Percentiles rank a stretch among this genome's conserved stretches.
Conservation (phyloP, 2,329 filamentous ascomycete species). For the Phialophora chinensis region DNA sequence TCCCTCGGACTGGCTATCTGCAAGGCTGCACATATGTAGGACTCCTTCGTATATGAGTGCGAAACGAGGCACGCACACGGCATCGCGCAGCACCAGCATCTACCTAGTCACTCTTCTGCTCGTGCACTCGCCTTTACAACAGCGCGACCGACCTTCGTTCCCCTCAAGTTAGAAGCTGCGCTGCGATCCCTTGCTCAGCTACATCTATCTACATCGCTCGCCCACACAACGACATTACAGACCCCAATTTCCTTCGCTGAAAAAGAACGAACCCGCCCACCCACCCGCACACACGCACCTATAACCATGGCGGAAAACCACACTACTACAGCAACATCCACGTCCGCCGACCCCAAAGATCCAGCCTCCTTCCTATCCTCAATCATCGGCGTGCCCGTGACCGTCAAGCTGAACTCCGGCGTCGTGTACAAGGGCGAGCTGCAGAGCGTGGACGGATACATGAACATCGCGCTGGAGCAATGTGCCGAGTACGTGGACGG, state of each 20-base stretch:
- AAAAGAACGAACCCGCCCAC: not conserved
- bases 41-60: too few relatives aligned
- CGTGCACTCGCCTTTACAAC: too few relatives aligned
- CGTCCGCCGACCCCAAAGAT: slow-evolving; percentile 63
- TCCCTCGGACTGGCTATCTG: too few relatives aligned
- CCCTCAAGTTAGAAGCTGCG: too few relatives aligned
- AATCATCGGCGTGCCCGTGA: slow-evolving; percentile 92
- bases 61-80: too few relatives aligned
- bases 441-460: slow-evolving; percentile 97
- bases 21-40: too few relatives aligned
- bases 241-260: not conserved
- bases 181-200: too few relatives aligned
- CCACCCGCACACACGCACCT: not conserved
- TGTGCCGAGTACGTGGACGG: slow-evolving; percentile 91
- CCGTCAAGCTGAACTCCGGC: slow-evolving; percentile 97
- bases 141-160: too few relatives aligned
- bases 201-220: too few relatives aligned
- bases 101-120: too few relatives aligned
- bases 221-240: too few relatives aligned
- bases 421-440: slow-evolving; percentile 97
- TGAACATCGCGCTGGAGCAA: slow-evolving; percentile 99
- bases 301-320: slow-evolving; percentile 28
- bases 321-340: slow-evolving; percentile 6
- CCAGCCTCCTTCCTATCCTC: slow-evolving; percentile 91
- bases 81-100: too few relatives aligned